Evolutionary conservation across 768 basidiomycete genomes (phyloP), one percentile per base, ranked within the genome.

Genomic region (Leccinellum luteum): DNA sequence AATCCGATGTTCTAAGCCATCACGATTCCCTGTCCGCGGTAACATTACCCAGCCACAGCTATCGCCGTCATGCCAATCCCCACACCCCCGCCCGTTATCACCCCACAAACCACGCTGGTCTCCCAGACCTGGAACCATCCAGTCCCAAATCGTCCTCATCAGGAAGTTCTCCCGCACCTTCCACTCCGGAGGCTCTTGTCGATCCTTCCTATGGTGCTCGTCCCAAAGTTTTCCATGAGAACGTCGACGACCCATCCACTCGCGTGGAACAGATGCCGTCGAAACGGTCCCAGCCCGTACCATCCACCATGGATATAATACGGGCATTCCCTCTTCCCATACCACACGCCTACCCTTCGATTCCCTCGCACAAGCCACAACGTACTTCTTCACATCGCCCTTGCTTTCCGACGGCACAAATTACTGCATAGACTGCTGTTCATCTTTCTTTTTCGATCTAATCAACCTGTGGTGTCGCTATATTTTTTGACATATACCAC

Each of bases 1-100:
- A 90, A 64, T 76, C 76, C 41, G 88, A 90, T 65, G 61, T 90
- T 57, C 78, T 90, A 30, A 67, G 72, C 44, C 76, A 79, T 61
- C 76, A 79, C 47, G 71, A 72, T 57, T 52, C 69, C 23, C 64
- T 78, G 41, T 75, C 71, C 28, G 64, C 67, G 2, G 61, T 70
- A 44, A 61, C 68, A 44, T 48, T 65, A 59, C 59, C 70, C 55
- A 55, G 51, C 17, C 72, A 73, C 60, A 59, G 44, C 30, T 52
- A 69, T 38, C 70, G 69, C 21, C 70, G 65, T 50, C 63, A 64
- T 51, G 53, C 64, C 69, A 49, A 68, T 67, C 57, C 60, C 48
- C 64, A 58, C 58, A 49, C 62, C 9, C 63, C 54, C 31, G 60
- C 60, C 19, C 63, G 49, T 27, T 66, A 69, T 56, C 63, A 55